Evolutionary conservation across 805 yeast genomes (phyloP).

Genomic region (Yarrowia sp.): DNA sequence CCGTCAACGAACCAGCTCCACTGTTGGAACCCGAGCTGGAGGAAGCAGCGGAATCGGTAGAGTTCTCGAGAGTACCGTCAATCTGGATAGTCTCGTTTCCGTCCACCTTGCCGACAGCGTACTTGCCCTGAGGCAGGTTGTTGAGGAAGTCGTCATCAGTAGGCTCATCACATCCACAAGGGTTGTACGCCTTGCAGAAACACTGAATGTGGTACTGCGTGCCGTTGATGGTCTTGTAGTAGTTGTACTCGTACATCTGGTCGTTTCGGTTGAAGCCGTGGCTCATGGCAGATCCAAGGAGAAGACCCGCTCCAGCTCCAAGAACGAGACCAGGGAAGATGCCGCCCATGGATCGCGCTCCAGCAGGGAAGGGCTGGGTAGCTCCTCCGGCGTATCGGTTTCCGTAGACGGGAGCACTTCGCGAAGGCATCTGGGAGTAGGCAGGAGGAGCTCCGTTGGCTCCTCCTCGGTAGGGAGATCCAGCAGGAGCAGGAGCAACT

Average conservation of each 20-base stretch:
- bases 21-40: background rate
- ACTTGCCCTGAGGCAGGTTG: constrained; percentile 25
- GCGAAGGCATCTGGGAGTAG: constrained; percentile 21
- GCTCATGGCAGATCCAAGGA: background rate
- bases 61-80: constrained; percentile 30
- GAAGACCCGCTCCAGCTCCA: constrained; percentile 24
- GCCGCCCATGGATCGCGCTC: constrained; percentile 26
- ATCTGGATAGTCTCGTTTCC: constrained; percentile 26
- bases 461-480: constrained; percentile 10
- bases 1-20: background rate
- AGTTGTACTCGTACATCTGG: constrained; percentile 28
- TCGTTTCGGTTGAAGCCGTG: constrained; percentile 25
- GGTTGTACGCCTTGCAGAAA: constrained; percentile 28
- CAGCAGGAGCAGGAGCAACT: constrained; percentile 6
- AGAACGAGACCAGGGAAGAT: constrained; percentile 21
- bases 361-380: constrained; percentile 26
- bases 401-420: constrained; percentile 21
- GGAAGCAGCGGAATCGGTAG: background rate
- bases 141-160: constrained; percentile 26
- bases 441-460: constrained; percentile 17
- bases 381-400: constrained; percentile 27
- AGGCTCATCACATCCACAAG: constrained; percentile 30
- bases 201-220: constrained; percentile 30
- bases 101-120: constrained; percentile 6
- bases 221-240: constrained; percentile 30